A percentile compares a stretch with the other conserved stretches of the same genome.
Conservation (phyloP, 495 filamentous ascomycete species). For the Extremus antarcticus region DNA sequence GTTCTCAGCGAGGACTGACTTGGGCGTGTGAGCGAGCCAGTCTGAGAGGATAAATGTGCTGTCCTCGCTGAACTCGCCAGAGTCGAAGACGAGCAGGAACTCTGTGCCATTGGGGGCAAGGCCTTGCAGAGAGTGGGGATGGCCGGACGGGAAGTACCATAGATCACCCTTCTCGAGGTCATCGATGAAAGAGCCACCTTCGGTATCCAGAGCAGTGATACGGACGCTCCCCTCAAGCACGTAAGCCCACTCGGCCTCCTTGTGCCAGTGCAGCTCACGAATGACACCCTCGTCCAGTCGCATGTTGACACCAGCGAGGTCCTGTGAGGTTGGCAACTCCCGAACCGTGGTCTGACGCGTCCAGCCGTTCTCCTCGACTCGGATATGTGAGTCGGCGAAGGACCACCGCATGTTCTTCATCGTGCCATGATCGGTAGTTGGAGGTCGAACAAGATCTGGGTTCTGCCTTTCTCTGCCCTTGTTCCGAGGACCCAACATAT, state of each 20-base stretch:
- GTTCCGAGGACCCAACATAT: slow-evolving; percentile 56
- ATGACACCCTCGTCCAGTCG: slow-evolving; percentile 56
- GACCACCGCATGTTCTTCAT: slow-evolving; percentile 52
- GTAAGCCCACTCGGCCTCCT: slow-evolving; percentile 55
- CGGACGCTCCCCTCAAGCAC: slow-evolving; percentile 37
- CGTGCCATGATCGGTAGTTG: slow-evolving; percentile 52
- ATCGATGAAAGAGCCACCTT: slow-evolving; percentile 58
- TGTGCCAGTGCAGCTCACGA: slow-evolving; percentile 65
- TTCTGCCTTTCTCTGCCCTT: slow-evolving; percentile 49
- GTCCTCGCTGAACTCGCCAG: slow-evolving; percentile 58
- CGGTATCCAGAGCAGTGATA: slow-evolving; percentile 55
- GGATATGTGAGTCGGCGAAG: slow-evolving; percentile 55
- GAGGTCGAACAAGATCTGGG: slow-evolving; percentile 53
- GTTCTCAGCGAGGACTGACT: slow-evolving; percentile 53
- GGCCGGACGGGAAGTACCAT: slow-evolving; percentile 66
- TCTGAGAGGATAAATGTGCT: slow-evolving; percentile 59
- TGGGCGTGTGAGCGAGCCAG: slow-evolving; percentile 56
- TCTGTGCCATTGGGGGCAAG: slow-evolving; percentile 55
- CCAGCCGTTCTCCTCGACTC: slow-evolving; percentile 62
- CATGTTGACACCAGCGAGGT: slow-evolving; percentile 59
- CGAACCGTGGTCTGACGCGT: slow-evolving; percentile 54
- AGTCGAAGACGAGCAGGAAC: slow-evolving; percentile 61
- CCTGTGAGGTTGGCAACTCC: slow-evolving; percentile 47
- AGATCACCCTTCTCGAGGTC: slow-evolving; percentile 59
- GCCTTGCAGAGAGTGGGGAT: slow-evolving; percentile 60